Base-by-base conservation (phyloP, 225 moss, liverwort and hornwort genomes). In the Polytrichum commune region DNA sequence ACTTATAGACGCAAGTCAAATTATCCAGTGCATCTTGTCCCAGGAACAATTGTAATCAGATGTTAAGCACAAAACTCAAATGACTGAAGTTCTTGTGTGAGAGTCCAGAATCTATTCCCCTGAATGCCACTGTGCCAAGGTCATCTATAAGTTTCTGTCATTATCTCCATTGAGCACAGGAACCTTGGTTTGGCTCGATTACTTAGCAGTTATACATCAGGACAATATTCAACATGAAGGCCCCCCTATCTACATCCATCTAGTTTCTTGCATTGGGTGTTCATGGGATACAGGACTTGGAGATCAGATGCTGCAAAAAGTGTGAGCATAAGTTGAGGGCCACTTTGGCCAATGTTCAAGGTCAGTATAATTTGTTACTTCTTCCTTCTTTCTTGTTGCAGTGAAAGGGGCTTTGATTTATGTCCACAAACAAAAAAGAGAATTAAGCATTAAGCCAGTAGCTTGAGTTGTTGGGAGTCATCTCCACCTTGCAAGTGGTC, bases 301-400 rank as follows among this genome's bases (percentile, higher is more conserved):
- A 75, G 46, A 75, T 78, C 33, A 78, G 69, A 67, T 73, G 81
- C 67, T 84, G 81, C 75, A 63, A 29, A 46, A 75, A 66, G 26
- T 84, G 84, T 55, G 70, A 85, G 69, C 54, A 71, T 64, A 71
- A 70, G 60, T 71, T 78, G 74, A 78, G 78, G 55, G 73, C 38
- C 26, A 71, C 81, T 53, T 74, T 81, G 64, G 73, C 65, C 8
- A 85, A 68, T 18, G 62, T 56, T 55, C 78, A 33, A 62, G 85
- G 85, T 85, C 9, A 69, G 75, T 60, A 56, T 22, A 55, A 65
- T 4, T 27, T 18, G 22, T 61, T 61, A 61, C 60, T 23, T 8
- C 19, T 6, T n/a, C 26, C 63, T n/a, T 18, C 24, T 63, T 26
- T 26, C 27, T 35, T 35, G 35, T 35, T 35, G 29, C 29, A 29